phyloP scores from a whole-genome alignment of 2,329 filamentous ascomycete species.

The Balansia obtecta region DNA sequence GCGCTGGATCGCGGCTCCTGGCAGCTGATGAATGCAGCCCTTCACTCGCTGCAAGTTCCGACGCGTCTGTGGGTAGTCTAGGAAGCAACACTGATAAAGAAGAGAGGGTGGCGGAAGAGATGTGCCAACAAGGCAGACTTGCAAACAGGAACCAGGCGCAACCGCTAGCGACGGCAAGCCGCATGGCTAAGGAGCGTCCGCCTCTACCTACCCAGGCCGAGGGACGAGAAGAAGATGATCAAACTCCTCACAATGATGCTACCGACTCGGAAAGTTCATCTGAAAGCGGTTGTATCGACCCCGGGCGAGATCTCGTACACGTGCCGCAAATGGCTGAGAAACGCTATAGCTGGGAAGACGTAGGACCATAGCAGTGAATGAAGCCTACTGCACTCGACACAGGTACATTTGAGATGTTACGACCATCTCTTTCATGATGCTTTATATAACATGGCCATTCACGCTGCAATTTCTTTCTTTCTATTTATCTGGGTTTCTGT shows the following conservation, averaged over 20 bases:
- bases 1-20: constrained; percentile 5
- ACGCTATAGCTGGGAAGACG: constrained; percentile 40
- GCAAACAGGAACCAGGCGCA: constrained; percentile 3
- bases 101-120: constrained; percentile 22
- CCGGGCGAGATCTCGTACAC: constrained; percentile 33
- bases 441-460: not conserved
- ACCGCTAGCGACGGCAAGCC: not conserved
- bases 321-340: constrained; percentile 37
- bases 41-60: constrained; percentile 6
- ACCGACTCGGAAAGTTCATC: not conserved
- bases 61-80: constrained; percentile 25
- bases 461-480: constrained; percentile 4
- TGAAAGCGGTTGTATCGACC: constrained; percentile 26
- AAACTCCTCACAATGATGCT: not conserved
- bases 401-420: not conserved
- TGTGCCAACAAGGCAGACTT: constrained; percentile 14
- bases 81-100: constrained; percentile 47
- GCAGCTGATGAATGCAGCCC: constrained; percentile 4
- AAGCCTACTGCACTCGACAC: not conserved
- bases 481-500: no score
- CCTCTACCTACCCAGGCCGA: not conserved
- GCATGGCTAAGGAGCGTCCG: not conserved
- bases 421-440: not conserved
- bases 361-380: constrained; percentile 9
- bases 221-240: not conserved